Conservation (phyloP, 2,329 filamentous ascomycete species). For the Pseudogymnoascus sp. region DNA sequence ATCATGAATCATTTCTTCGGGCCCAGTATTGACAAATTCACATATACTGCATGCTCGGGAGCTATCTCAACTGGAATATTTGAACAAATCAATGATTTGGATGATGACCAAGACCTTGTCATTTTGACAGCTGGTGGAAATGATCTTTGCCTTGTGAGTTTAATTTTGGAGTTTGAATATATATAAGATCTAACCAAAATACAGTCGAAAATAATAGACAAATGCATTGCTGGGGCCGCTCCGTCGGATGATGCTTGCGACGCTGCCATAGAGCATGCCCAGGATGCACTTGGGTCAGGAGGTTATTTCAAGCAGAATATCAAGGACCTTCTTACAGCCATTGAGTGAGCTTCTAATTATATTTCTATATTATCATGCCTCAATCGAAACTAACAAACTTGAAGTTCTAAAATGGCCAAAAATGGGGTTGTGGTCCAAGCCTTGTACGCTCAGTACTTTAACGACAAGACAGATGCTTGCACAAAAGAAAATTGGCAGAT, state of each 20-base stretch:
- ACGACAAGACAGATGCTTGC: constrained; percentile 25
- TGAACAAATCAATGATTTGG: constrained; percentile 24
- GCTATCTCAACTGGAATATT: constrained; percentile 25
- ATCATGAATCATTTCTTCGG: constrained; percentile 25
- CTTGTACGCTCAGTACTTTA: constrained; percentile 31
- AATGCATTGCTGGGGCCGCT: constrained; percentile 21
- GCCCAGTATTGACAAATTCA: constrained; percentile 22
- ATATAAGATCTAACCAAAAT: neutral
- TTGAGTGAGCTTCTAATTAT: constrained; percentile 13
- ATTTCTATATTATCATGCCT: neutral
- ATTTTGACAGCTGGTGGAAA: constrained; percentile 34
- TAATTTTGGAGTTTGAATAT: neutral
- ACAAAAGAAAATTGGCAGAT: constrained; percentile 15
- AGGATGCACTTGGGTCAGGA: constrained; percentile 22
- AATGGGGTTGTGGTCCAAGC: constrained; percentile 27
- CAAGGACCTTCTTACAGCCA: constrained; percentile 20
- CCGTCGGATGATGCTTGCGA: constrained; percentile 15
- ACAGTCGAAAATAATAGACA: constrained; percentile 17
- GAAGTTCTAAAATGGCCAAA: constrained; percentile 24
- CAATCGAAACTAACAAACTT: constrained; percentile 11
- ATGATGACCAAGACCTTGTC: constrained; percentile 29
- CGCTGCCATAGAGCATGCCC: constrained; percentile 18
- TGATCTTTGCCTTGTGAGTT: constrained; percentile 30
- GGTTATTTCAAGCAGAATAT: constrained; percentile 27
- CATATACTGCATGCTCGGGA: constrained; percentile 26